Evolutionary conservation across 495 filamentous ascomycete genomes (phyloP).

Genomic region (Jackrogersella minutella): DNA sequence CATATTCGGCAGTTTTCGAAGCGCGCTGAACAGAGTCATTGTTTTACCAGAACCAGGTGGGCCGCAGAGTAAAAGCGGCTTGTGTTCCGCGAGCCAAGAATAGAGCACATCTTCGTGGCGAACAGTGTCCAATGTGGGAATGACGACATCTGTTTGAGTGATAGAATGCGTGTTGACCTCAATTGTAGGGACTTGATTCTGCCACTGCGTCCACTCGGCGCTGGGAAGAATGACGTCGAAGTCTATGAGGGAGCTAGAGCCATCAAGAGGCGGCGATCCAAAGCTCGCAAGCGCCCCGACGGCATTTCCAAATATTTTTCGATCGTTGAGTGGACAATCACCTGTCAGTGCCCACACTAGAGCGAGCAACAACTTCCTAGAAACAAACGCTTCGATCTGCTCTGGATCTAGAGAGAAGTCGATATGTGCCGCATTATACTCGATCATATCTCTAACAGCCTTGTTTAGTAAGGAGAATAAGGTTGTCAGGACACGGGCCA

Average conservation of each 20-base stretch:
- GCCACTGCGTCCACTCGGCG: slow-evolving; percentile 91
- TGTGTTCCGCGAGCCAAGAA: slow-evolving; percentile 98
- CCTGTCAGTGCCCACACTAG: slow-evolving; percentile 94
- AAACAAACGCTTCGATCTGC: slow-evolving; percentile 85
- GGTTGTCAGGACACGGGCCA: slow-evolving; percentile 87
- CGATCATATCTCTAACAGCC: slow-evolving; percentile 85
- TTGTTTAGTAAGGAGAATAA: slow-evolving; percentile 96
- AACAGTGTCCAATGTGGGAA: slow-evolving; percentile 95
- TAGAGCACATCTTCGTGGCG: slow-evolving; percentile 98
- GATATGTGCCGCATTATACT: slow-evolving; percentile 91
- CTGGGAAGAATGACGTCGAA: slow-evolving; percentile 88
- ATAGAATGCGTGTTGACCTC: slow-evolving; percentile 98
- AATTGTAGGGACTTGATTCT: slow-evolving; percentile 88
- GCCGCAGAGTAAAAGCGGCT: slow-evolving; percentile 93
- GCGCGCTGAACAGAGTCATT: slow-evolving; percentile 97
- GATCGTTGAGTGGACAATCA: slow-evolving; percentile 88
- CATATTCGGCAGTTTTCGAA: slow-evolving; percentile 97
- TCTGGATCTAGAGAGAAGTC: slow-evolving; percentile 93
- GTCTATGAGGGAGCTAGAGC: slow-evolving; percentile 86
- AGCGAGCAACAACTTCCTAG: slow-evolving; percentile 91
- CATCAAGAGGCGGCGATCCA: slow-evolving; percentile 79
- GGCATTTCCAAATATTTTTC: slow-evolving; percentile 86
- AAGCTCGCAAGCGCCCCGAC: slow-evolving; percentile 81
- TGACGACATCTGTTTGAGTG: slow-evolving; percentile 96
- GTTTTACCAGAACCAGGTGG: slow-evolving; percentile 99